phyloP scores from a whole-genome alignment of 2,329 filamentous ascomycete genomes.

The Stylonectria norvegica region DNA sequence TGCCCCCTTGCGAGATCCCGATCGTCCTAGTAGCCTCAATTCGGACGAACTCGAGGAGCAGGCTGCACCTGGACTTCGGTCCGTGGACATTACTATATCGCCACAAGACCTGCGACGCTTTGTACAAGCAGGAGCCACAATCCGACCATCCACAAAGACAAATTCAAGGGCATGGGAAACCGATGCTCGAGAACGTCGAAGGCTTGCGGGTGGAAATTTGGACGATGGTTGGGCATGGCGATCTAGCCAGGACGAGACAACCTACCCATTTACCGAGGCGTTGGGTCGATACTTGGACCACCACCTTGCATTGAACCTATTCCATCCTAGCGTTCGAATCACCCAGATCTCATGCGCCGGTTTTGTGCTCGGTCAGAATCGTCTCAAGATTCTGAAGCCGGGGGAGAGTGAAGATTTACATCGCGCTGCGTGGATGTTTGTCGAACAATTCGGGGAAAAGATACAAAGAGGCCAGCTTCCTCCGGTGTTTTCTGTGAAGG shows the following conservation, averaged over 20 bases:
- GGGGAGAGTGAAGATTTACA: constrained; percentile 31
- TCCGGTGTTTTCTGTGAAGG: constrained; percentile 20
- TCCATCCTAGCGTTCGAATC: constrained; percentile 52
- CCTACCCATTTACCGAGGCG: constrained; percentile 47
- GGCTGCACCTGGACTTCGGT: constrained; percentile 32
- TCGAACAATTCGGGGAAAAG: constrained; percentile 34
- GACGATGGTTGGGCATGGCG: constrained; percentile 56
- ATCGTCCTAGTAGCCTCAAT: constrained; percentile 7
- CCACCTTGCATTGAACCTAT: constrained; percentile 54
- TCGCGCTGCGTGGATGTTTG: constrained; percentile 37
- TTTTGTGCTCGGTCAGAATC: constrained; percentile 51
- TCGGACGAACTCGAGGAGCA: constrained; percentile 15
- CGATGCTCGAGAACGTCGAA: constrained; percentile 39
- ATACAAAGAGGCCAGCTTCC: constrained; percentile 28
- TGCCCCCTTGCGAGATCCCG: constrained; percentile 30
- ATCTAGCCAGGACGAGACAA: constrained; percentile 12
- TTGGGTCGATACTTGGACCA: constrained; percentile 47
- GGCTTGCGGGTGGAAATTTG: constrained; percentile 43
- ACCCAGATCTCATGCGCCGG: constrained; percentile 53
- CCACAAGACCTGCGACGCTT: constrained; percentile 47
- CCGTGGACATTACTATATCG: constrained; percentile 52
- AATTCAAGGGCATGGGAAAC: constrained; percentile 26
- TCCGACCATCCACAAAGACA: constrained; percentile 5
- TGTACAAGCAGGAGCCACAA: constrained; percentile 36
- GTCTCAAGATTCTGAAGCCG: constrained; percentile 45